Evolutionary conservation across 75 land plant genomes (phyloP), one percentile per base, ranked within the genome.

Genomic region (Azolla pinnata): DNA sequence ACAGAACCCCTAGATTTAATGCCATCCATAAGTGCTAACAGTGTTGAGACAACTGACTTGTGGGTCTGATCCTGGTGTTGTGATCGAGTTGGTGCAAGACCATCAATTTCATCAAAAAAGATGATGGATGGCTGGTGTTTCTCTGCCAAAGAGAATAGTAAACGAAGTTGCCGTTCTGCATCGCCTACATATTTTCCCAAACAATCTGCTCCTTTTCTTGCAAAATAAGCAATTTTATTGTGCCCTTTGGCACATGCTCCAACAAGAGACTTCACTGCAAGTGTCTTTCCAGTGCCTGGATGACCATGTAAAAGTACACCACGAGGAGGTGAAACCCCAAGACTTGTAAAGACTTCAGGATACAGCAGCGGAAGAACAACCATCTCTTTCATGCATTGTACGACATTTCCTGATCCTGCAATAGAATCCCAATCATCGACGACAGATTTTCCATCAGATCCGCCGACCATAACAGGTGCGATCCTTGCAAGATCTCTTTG

Each of bases 21-120:
- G 45, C 97, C 97, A 74, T 92, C 97, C 71, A 92, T 69, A 18
- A 92, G 53, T 33, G 97, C 88, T 58, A 92, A 83, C 63, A 92
- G 61, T 32, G 97, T 92, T 24, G 97, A 88, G 19, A 92, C 97
- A 53, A 92, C 97, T 23, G 97, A 88, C 63, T 70, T 83, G 54
- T 92, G 97, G 5, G 97, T 92, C 47, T 92, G 97, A 76, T 92
- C 97, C 66, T 90, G 97, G 54, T 75, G 73, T 67, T 76, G 74
- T 33, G 90, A 78, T 5, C 97, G 77, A 8, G 69, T 61, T 31
- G 97, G 97, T 53, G 97, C 96, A 60, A 92, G 77, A 14, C 97
- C 97, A 80, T 92, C 97, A 59, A 92, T 92, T 59, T 92, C 97
- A 79, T 92, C 97, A 73, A 92, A 92, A 57, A 92, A 92, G 19